Evolutionary conservation across 352 stramenopile species (phyloP), one percentile per base, ranked within the genome.

Genomic region (Pythium insidiosum): DNA sequence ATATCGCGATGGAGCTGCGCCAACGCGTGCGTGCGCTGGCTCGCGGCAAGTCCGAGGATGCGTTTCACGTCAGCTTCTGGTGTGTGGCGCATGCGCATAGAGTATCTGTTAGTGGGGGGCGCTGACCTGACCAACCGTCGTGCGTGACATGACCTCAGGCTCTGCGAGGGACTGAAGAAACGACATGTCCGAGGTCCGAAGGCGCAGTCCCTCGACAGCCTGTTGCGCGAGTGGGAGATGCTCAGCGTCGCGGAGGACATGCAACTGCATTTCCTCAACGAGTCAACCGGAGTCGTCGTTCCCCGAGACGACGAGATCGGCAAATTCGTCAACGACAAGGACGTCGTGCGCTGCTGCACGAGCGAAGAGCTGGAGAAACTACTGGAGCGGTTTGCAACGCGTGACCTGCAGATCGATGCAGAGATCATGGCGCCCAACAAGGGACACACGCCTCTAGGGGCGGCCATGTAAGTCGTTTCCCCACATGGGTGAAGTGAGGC

Each of bases 121-220:
- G n/a, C n/a, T n/a, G n/a, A n/a, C n/a, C n/a, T n/a, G n/a, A n/a
- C n/a, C n/a, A 43, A 18, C 6, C 5, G 23, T 33, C 29, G 10
- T 37, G 1, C 41, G 13, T 19, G 15, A 20, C 29, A 88, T n/a
- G n/a, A n/a, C n/a, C n/a, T n/a, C n/a, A n/a, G 76, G 76, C 58
- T 89, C 15, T 85, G 77, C 35, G 70, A 89, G 35, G 77, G 74
- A 0, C 36, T 69, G 15, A 84, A 80, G 56, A 89, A 89, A 62
- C 65, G 68, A 20, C 72, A 68, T 35, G 72, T 89, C 21, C 30
- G 56, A 18, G 61, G 58, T 16, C 49, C 56, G 10, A 80, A 77
- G 44, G 46, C 46, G 35, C 57, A 80, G 52, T 68, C 67, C 43
- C 57, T 89, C 16, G 58, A 56, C 25, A 47, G 49, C 3, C 53